Conservation (phyloP, 176 grass and related monocot species). For the Ampelocalamus luodianensis region DNA sequence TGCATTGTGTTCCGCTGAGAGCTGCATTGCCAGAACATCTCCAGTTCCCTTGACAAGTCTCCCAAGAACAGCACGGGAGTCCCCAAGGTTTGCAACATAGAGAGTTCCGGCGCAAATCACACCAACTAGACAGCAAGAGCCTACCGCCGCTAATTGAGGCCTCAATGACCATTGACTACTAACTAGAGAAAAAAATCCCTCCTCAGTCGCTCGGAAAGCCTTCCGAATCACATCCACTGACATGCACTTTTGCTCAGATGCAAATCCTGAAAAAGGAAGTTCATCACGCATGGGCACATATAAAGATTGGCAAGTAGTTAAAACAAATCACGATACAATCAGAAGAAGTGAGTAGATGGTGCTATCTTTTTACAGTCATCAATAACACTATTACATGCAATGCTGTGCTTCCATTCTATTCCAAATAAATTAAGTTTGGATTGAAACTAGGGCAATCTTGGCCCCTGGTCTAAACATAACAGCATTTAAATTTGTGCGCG, state of each 20-base stretch:
- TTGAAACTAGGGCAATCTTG: not conserved
- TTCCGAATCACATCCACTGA: constrained; percentile 76
- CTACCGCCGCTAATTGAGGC: constrained; percentile 84
- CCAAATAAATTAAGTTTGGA: constrained; percentile 1
- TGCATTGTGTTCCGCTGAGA: constrained; percentile 89
- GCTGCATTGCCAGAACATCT: constrained; percentile 77
- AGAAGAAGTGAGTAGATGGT: constrained; percentile 25
- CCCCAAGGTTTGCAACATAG: constrained; percentile 76
- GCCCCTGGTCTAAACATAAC: not conserved
- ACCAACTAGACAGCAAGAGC: constrained; percentile 83
- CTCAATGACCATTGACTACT: constrained; percentile 69
- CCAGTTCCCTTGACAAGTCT: constrained; percentile 74
- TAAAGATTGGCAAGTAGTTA: constrained; percentile 29
- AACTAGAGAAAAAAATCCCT: constrained; percentile 78
- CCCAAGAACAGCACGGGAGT: constrained; percentile 78
- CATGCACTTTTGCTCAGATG: constrained; percentile 74
- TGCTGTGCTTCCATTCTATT: not conserved
- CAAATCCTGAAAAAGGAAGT: constrained; percentile 58
- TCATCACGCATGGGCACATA: constrained; percentile 26
- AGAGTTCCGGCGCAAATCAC: constrained; percentile 68
- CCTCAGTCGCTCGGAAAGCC: constrained; percentile 74
- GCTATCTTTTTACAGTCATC: not conserved
- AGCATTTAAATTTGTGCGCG: not conserved
- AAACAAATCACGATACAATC: constrained; percentile 1
- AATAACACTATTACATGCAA: constrained; percentile 2